Evolutionary conservation across 73 alveolate species (phyloP), one percentile per base, ranked within the genome.

Genomic region (Uronychia binucleata): DNA sequence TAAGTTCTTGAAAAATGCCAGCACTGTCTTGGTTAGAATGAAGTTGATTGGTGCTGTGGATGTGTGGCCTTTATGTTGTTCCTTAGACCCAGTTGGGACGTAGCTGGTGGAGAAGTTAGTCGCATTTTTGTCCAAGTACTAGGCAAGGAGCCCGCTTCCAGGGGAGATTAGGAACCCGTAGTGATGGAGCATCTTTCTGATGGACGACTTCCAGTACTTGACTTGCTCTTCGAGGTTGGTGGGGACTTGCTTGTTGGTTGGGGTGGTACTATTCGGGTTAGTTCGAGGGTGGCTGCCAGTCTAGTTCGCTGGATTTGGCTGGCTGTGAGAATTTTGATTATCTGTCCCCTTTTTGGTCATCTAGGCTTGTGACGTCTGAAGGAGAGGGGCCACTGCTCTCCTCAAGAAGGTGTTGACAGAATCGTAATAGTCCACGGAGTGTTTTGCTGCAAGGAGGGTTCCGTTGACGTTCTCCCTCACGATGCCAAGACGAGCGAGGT

Each of bases 171-270:
- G 58, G 84, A 82, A 91, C 60, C 75, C 33, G 33, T 60, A 82
- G 26, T 83, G 57, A 26, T 77, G 74, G 0, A 82, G 86, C 26
- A 88, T 76, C 57, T 79, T 90, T 32, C 93, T 86, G 33, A 86
- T 58, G 25, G 59, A 77, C 35, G 91, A 59, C 31, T 91, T 93
- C 91, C 95, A 90, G 58, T 86, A 90, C 34, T 90, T 88, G 31
- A 79, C 29, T 1, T 31, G 67, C 60, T 82, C n/a, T 1, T 0
- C 30, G 27, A 58, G 83, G 27, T 31, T 1, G 1, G 83, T 26
- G 28, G n/a, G 58, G 11, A 30, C 33, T 78, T 76, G 67, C 30
- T 57, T 79, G 26, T 58, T 60, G 29, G 80, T 77, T 30, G 26
- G 26, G 59, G 34, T 67, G 5, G 31, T 1, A 0, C 57, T 58